These are phyloP conservation scores for Coleophoma crateriformis DNA, from an alignment of 2,329 filamentous ascomycete species.

Conservation along the genomic window DNA sequence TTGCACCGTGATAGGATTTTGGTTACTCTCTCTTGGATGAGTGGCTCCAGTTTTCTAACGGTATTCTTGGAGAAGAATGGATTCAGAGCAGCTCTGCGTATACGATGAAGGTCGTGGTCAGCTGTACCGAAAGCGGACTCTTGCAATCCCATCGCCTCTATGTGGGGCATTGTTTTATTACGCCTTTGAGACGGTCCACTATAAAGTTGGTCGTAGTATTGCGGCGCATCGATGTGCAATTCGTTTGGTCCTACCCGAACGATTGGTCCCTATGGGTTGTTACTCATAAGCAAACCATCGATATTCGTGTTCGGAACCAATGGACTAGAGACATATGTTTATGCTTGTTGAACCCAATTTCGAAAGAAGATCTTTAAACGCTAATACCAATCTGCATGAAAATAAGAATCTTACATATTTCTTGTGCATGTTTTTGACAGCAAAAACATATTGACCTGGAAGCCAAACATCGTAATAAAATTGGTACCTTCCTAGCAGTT, in stretches of 20 bases:
- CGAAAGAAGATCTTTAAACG: too few relatives aligned
- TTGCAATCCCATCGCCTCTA: not conserved
- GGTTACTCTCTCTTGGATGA: slow-evolving; percentile 4
- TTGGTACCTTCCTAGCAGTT: slow-evolving; percentile 7
- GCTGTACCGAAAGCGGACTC: not conserved
- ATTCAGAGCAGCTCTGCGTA: slow-evolving; percentile 6
- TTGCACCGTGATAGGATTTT: slow-evolving; percentile 5
- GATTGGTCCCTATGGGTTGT: slow-evolving; percentile 21
- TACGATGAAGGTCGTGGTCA: slow-evolving; percentile 7
- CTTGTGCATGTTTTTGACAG: not conserved
- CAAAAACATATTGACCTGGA: not conserved
- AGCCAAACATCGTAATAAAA: not conserved
- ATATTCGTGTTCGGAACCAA: too few relatives aligned
- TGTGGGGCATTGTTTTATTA: not conserved
- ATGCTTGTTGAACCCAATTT: too few relatives aligned
- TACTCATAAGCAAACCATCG: not conserved
- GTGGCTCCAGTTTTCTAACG: slow-evolving; percentile 1
- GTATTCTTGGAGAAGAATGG: slow-evolving; percentile 8
- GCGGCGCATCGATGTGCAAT: slow-evolving; percentile 22
- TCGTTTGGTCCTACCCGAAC: slow-evolving; percentile 24
- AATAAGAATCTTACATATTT: too few relatives aligned
- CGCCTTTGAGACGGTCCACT: slow-evolving; percentile 4
- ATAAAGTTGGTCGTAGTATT: slow-evolving; percentile 24
- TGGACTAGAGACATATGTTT: too few relatives aligned
- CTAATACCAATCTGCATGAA: too few relatives aligned